Base-by-base conservation (phyloP, 805 yeast genomes). In the Cyberlindnera xylosilytica region DNA sequence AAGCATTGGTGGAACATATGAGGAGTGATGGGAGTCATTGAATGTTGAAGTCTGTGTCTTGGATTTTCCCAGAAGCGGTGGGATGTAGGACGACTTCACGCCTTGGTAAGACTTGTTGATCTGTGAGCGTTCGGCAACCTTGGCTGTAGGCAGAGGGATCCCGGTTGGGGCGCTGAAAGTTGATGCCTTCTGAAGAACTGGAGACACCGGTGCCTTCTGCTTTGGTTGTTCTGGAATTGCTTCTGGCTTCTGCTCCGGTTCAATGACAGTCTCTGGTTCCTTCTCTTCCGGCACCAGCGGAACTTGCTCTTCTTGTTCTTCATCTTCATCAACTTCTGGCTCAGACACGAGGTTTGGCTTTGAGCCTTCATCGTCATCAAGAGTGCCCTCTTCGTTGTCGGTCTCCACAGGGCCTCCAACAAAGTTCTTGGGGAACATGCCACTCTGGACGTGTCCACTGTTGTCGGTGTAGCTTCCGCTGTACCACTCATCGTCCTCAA, bases 401-500 rank as follows among this genome's bases (percentile, higher is more conserved):
- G 35, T 40, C 12, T 40, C 39, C 4, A 50, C 44, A 15, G 47
- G 42, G 4, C 36, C 55, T 15, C 47, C 78, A 5, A 91, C 98
- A 66, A 87, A 91, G 57, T 79, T 80, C 59, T 76, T 78, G 4
- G 99, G 99, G 55, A 93, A 93, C 68, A 90, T 81, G 7, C 99
- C 99, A 17, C 75, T 63, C 34, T 66, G 63, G 20, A 52, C 33
- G 9, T 49, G 56, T 5, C 87, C 87, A 16, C 42, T 32, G 1
- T 44, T 28, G 46, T 67, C 74, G 3, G 54, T 56, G 53, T 75
- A 84, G 4, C 71, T 66, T 3, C 99, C 99, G 30, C 75, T 69
- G 58, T 78, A 84, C 98, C 98, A 93, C 49, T 90, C 96, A 6
- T 81, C 95, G 61, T 91, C 97, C 52, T 88, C 96, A 40, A 87